Base-by-base conservation (phyloP, 768 basidiomycete genomes). In the Panaeolus papilionaceus region DNA sequence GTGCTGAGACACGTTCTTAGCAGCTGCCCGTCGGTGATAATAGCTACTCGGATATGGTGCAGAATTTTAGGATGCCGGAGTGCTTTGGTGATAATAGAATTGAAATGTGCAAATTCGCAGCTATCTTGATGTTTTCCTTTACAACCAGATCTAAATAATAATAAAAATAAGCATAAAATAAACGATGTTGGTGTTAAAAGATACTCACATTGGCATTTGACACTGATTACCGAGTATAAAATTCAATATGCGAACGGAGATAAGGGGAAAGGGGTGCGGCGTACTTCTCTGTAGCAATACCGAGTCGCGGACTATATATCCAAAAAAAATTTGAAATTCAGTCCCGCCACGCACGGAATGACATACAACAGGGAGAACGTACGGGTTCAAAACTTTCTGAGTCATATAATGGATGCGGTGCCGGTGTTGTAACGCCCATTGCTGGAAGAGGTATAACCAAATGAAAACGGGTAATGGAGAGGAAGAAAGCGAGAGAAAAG, bases 41-140 rank as follows among this genome's bases (percentile, higher is more conserved):
- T 58, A 0, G 54, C 54, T 33, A 58, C 54, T 28, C 54, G 54
- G 54, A 58, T 58, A n/a, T 58, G 33, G 20, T 58, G 54, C 4
- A 58, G 28, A 33, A 58, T 58, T 58, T 58, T 28, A 33, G 54
- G 54, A 33, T 58, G 26, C 4, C 14, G 14, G 6, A 58, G 54
- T 10, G 54, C 54, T 16, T 58, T 58, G 10, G 14, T 16, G 54
- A 58, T 58, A 14, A 58, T 5, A 23, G 26, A 14, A 2, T 58
- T 12, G 54, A 58, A 58, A 6, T 23, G 26, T 28, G 54, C 28
- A 10, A 33, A 16, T 28, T 58, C 12, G 54, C 54, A 58, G 11
- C 12, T 28, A 18, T 44, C 14, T 18, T 44, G 42, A 18, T 16
- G 5, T 12, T 6, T 14, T 18, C 18, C 42, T 18, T 44, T 12